Evolutionary conservation across 1,284 basidiomycete species (phyloP).

Genomic region (Cystobasidium slooffiae): DNA sequence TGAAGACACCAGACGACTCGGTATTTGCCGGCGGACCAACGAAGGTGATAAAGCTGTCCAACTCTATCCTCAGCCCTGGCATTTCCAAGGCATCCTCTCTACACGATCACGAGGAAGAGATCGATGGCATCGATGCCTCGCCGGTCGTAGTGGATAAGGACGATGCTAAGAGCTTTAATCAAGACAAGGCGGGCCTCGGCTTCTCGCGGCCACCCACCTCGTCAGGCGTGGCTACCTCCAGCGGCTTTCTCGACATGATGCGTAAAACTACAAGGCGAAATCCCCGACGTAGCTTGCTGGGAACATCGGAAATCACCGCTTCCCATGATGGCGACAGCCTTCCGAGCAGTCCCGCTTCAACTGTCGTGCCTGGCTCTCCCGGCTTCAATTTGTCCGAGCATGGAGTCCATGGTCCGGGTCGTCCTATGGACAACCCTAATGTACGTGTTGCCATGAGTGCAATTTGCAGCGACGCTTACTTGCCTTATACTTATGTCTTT

Average conservation of each 20-base stretch:
- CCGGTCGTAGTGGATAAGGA: constrained; percentile 7
- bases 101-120: constrained; percentile 7
- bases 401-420: constrained; percentile 26
- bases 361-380: constrained; percentile 18
- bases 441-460: not conserved
- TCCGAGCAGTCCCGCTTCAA: constrained; percentile 24
- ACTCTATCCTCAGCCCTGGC: constrained; percentile 27
- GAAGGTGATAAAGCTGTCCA: constrained; percentile 25
- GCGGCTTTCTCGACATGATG: constrained; percentile 23
- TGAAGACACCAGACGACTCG: constrained; percentile 33
- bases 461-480: not conserved
- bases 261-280: constrained; percentile 28
- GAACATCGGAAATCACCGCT: not conserved
- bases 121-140: constrained; percentile 21
- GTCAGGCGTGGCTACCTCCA: constrained; percentile 1
- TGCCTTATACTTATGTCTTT: not conserved
- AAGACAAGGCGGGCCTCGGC: not conserved
- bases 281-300: not conserved
- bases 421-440: constrained; percentile 13
- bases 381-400: constrained; percentile 33
- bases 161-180: not conserved
- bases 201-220: not conserved
- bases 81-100: constrained; percentile 20
- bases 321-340: not conserved
- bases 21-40: constrained; percentile 37